Base-by-base conservation (phyloP, 257 asterid species). In the Capsicum rhomboideum region DNA sequence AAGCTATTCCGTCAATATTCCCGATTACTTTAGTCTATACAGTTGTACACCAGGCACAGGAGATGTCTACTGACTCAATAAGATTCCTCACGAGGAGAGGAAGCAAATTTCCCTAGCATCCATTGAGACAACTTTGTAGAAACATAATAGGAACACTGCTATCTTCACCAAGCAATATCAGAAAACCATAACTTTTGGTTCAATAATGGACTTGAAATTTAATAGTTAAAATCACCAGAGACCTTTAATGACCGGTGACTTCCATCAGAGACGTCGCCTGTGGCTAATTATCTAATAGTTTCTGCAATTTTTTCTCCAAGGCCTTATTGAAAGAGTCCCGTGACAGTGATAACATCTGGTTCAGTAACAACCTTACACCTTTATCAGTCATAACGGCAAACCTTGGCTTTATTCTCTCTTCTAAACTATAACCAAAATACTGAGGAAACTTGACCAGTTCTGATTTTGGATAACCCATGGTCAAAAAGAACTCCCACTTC, bases 361-460 rank as follows among this genome's bases (percentile, higher is more conserved):
- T 92, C 54, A 94, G 89, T 29, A 92, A 90, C 55, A 96, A 49
- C 90, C 86, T 86, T 17, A 94, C 97, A 63, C 91, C 95, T 71
- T 84, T 89, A 53, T 91, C 87, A 87, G 79, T 88, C 91, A 94
- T 86, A 21, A 90, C 89, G 80, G 88, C 91, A 53, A 89, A 93
- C 91, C 99, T 87, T 8, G 97, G 98, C 81, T 93, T 96, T 88
- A 94, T 96, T 87, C 98, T 91, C 28, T 87, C 94, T 84, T 93
- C 93, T 59, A 94, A 89, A 84, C 96, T 96, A 86, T 96, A 96
- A 69, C 99, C 98, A 59, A 96, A 96, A 84, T 92, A 96, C 52
- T 96, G 97, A 11, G 98, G 99, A 86, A 96, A 94, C 72, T 96
- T 96, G 7, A 94, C 89, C 86, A 96, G 82, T 53, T 94, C 98